Base-by-base conservation (phyloP, 2,329 filamentous ascomycete species). In the Sarocladium oryzae region DNA sequence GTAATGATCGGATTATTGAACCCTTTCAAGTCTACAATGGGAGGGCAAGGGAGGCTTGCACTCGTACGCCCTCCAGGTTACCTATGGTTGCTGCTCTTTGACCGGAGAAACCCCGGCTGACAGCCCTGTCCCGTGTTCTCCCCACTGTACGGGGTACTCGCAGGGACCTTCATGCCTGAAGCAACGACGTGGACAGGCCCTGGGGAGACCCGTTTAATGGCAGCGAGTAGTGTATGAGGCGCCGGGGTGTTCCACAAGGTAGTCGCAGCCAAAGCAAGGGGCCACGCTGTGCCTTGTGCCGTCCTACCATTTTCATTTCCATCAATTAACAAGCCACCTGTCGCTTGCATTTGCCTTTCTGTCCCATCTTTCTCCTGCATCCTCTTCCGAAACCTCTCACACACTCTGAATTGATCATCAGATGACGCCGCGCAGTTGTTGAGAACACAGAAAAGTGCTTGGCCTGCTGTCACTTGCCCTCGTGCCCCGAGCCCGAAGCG, bases 241-340 rank as follows among this genome's bases (percentile, higher is more conserved):
- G n/a, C 6, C 23, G 28, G 13, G 43, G 7, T 10, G 5, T 11
- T 24, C 15, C 21, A 15, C 6, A 18, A n/a, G 15, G 43, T 26
- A 48, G 26, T 26, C 43, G 33, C 43, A 23, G 24, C 15, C 26
- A 23, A 48, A 7, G 28, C 13, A 30, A 48, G 28, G 43, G 43
- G 43, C 43, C 43, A 48, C 43, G 40, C 43, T 32, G 26, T 48
- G 43, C 43, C n/a, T 48, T 48, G 43, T 48, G 26, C 43, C 43
- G 43, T 48, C 15, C 26, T 32, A 26, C 43, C 43, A 32, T 11
- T 48, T 48, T 23, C 24, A 33, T 21, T 33, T 48, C 21, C 24
- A 33, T 48, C 26, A 10, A 48, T 48, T 26, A 21, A 48, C 15
- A 8, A n/a, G 28, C 28, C 15, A 16, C 28, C 16, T 4, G 10